Base-by-base conservation (phyloP, 2,329 filamentous ascomycete species). In the Mycocentrospora acerina region DNA sequence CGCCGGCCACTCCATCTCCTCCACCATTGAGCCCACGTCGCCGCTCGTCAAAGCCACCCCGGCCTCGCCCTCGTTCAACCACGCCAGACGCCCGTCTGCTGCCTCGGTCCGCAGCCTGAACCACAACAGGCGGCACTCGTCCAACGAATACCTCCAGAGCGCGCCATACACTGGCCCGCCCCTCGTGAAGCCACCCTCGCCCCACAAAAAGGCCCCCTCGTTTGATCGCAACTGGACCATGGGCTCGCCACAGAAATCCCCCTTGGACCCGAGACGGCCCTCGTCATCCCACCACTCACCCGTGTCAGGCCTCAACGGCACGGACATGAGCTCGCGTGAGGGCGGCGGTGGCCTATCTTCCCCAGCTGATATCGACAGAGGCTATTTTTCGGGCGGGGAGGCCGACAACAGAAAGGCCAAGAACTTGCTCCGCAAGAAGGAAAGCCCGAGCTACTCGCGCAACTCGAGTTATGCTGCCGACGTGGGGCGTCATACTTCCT, bases 331-430 rank as follows among this genome's bases (percentile, higher is more conserved):
- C 22, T 38, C 35, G 5, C 48, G 52, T 29, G 64, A 66, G 32
- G 48, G 42, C 24, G 63, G 55, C 26, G 43, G 67, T 47, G 62
- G 53, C 32, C n/a, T n/a, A n/a, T n/a, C n/a, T n/a, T 46, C 60
- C 59, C 22, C 59, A 16, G 59, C 69, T 30, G 87, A 94, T 44
- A 67, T 88, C 12, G 93, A 97, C 57, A 81, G 89, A 24, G 91
- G 90, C 16, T 97, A 97, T 66, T 95, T 96, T 61, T 96, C 91
- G 7, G 89, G 90, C 3, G 86, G 86, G 12, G 91, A 97, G 58
- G 75, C 83, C 9, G 90, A 96, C 48, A 80, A 80, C 29, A 81
- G 85, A 41, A 82, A 80, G 55, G 69, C 64, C 34, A 80, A 87
- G 30, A 94, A 89, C 60, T 75, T 93, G 31, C 73, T 96, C 49